phyloP scores from a whole-genome alignment of 73 alveolate genomes.

The Paramecium caudatum region DNA sequence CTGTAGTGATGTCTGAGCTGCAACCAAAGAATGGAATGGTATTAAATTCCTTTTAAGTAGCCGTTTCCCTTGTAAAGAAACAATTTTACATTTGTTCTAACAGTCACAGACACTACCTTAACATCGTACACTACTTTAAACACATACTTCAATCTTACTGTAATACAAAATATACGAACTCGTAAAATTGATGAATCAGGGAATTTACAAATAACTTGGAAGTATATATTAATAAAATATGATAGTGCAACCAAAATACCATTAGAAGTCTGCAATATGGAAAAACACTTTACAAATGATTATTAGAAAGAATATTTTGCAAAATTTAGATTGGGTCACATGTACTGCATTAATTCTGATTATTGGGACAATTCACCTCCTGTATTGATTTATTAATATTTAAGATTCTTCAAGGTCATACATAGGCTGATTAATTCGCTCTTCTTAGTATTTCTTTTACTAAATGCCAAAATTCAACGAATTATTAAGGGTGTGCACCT shows the following conservation, averaged over 20 bases:
- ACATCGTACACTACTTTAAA: background rate
- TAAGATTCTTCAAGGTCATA: constrained; percentile 30
- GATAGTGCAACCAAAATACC: background rate
- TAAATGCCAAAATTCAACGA: constrained; percentile 35
- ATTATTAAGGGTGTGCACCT: constrained; percentile 41
- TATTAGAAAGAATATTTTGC: background rate
- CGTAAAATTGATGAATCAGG: background rate
- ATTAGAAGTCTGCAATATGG: constrained; percentile 3
- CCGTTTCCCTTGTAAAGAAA: background rate
- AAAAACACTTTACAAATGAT: background rate
- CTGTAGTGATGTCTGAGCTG: background rate
- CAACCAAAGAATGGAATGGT: background rate
- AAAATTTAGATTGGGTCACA: background rate
- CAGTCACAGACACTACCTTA: background rate
- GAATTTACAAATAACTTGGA: background rate
- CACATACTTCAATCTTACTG: background rate
- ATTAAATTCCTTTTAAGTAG: background rate
- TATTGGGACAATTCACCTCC: background rate
- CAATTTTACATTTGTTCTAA: constrained; percentile 6
- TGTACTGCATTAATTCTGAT: background rate
- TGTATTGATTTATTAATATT: background rate
- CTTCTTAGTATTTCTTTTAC: background rate
- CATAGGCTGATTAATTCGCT: background rate
- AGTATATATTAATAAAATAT: background rate
- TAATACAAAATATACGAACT: background rate